phyloP scores from a whole-genome alignment of 345 rosid species.

The Salix udensis region DNA sequence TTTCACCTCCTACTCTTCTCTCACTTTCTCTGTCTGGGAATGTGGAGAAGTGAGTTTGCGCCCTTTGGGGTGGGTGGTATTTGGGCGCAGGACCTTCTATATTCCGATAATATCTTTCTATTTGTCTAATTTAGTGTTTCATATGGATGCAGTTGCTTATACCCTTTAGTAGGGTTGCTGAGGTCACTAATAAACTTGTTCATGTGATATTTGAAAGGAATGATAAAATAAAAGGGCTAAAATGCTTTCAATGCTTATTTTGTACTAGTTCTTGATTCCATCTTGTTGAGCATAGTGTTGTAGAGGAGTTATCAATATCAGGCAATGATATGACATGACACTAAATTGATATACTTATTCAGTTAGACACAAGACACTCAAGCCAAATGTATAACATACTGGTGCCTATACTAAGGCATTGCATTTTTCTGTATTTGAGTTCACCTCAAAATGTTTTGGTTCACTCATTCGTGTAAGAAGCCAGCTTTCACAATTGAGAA shows the following conservation, averaged over 20 bases:
- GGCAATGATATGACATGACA: neutral
- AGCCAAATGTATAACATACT: neutral
- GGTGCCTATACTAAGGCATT: neutral
- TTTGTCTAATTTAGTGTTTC: too few relatives aligned
- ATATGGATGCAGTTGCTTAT: too few relatives aligned
- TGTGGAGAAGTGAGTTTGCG: too few relatives aligned
- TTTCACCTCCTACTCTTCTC: too few relatives aligned
- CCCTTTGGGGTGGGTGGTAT: too few relatives aligned
- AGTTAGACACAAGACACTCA: neutral
- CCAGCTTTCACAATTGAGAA: neutral
- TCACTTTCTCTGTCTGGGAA: neutral
- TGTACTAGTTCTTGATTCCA: neutral
- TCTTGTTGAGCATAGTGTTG: neutral
- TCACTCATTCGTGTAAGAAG: neutral
- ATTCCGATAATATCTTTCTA: too few relatives aligned
- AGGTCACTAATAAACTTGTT: too few relatives aligned
- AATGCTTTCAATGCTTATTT: neutral
- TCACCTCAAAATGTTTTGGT: neutral
- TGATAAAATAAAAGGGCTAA: neutral
- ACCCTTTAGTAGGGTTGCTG: too few relatives aligned
- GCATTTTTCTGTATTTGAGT: neutral
- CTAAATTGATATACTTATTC: neutral
- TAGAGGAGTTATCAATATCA: neutral
- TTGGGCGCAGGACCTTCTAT: too few relatives aligned
- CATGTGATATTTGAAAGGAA: neutral